Evolutionary conservation across 2,329 filamentous ascomycete species (phyloP).

Genomic region (Pestalotiopsis sp.): DNA sequence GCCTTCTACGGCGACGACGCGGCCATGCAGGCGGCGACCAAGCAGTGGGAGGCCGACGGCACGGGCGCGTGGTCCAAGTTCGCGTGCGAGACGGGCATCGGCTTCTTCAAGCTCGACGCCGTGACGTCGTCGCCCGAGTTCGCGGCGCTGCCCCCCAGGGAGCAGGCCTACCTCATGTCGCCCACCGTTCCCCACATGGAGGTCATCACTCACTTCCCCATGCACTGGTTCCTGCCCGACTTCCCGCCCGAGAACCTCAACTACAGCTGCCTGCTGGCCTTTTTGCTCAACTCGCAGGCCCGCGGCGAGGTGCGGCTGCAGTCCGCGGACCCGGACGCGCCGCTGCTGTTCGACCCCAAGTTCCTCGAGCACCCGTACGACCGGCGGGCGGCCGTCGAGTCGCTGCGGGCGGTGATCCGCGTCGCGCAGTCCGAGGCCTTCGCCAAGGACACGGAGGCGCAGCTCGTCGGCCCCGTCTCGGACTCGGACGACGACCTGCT

Average conservation of each 20-base stretch:
- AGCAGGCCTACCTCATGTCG: conserved; percentile 43
- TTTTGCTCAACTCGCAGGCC: conserved; percentile 54
- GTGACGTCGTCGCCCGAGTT: conserved; percentile 47
- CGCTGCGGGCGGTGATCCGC: conserved; percentile 41
- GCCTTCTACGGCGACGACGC: conserved; percentile 44
- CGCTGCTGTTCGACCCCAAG: conserved; percentile 53
- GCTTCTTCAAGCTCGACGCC: conserved; percentile 43
- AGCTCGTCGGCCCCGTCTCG: conserved; percentile 42
- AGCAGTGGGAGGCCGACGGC: conserved; percentile 46
- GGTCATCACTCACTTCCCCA: conserved; percentile 45
- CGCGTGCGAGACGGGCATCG: conserved; percentile 39
- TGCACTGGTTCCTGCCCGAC: conserved; percentile 41
- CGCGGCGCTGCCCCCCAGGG: conserved; percentile 41
- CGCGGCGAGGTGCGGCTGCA: conserved; percentile 52
- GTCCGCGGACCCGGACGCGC: conserved; percentile 49
- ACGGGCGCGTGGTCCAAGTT: conserved; percentile 40
- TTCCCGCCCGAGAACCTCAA: conserved; percentile 35
- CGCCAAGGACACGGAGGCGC: conserved; percentile 41
- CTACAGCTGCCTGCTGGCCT: conserved; percentile 44
- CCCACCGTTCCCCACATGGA: conserved; percentile 60
- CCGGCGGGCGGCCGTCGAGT: conserved; percentile 47
- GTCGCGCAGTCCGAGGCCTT: conserved; percentile 44
- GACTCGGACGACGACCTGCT: conserved; percentile 55
- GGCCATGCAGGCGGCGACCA: conserved; percentile 43
- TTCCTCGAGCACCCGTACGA: conserved; percentile 57